Conservation (phyloP, 2,329 filamentous ascomycete species). For the Massarina eburnea region DNA sequence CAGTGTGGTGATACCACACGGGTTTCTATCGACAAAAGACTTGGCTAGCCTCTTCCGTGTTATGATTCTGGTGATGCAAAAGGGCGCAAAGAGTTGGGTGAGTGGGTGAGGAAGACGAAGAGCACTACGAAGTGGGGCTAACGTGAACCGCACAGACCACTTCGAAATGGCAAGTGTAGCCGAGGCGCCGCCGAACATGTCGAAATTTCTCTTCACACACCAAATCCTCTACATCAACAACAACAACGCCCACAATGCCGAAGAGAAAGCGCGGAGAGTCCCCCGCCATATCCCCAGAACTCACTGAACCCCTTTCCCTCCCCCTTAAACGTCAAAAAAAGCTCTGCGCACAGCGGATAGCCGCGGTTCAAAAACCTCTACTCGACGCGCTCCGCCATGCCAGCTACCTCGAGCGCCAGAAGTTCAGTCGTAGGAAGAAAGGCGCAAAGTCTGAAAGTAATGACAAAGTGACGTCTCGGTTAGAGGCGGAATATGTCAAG, state of each 20-base stretch:
- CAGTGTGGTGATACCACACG: no score
- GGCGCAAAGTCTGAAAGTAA: constrained; percentile 52
- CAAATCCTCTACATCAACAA: no score
- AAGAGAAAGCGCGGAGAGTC: constrained; percentile 37
- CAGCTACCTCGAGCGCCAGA: constrained; percentile 78
- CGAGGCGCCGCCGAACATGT: not conserved
- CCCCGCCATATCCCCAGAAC: not conserved
- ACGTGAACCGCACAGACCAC: not conserved
- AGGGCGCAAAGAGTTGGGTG: no score
- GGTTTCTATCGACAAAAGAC: no score
- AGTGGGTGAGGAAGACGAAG: not conserved
- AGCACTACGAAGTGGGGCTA: not conserved
- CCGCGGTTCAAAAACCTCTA: constrained; percentile 61
- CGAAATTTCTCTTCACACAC: no score
- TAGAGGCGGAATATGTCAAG: constrained; percentile 64
- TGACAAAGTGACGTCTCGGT: constrained; percentile 53
- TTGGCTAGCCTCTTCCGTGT: no score
- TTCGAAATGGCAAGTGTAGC: not conserved
- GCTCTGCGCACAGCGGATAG: constrained; percentile 47
- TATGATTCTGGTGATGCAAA: no score
- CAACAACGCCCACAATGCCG: constrained; percentile 23
- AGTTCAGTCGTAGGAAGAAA: constrained; percentile 65
- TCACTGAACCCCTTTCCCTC: constrained; percentile 9
- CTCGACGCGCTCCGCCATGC: constrained; percentile 67
- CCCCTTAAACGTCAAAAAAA: constrained; percentile 20